Evolutionary conservation across 345 rosid species (phyloP).

Genomic region (Brassica nigra): DNA sequence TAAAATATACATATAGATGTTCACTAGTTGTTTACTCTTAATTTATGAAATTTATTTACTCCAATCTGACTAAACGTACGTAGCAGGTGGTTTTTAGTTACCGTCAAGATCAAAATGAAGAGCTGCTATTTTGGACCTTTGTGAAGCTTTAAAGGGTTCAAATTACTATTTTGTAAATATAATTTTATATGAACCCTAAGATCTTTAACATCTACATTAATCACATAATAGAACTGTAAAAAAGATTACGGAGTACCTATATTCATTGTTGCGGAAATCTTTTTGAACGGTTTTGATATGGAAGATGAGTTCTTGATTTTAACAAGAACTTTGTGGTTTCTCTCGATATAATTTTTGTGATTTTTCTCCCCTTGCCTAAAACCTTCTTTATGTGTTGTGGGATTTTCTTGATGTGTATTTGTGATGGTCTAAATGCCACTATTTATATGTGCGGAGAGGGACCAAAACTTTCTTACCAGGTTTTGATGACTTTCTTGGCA

Average conservation of each 20-base stretch:
- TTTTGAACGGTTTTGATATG: background rate
- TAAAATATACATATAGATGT: background rate
- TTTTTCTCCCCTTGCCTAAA: background rate
- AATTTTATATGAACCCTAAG: background rate
- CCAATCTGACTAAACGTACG: conserved; percentile 1
- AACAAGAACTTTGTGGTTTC: background rate
- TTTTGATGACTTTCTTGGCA: too few relatives aligned
- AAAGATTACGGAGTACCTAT: too few relatives aligned
- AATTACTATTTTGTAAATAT: background rate
- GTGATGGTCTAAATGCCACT: too few relatives aligned
- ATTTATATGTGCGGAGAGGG: too few relatives aligned
- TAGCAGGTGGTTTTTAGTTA: conserved; percentile 8
- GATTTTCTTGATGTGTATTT: too few relatives aligned
- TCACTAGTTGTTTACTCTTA: conserved; percentile 21
- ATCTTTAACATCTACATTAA: too few relatives aligned
- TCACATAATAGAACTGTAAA: too few relatives aligned
- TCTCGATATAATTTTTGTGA: too few relatives aligned
- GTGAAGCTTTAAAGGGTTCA: conserved; percentile 27
- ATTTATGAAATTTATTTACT: background rate
- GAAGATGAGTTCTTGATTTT: background rate
- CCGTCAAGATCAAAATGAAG: conserved; percentile 1
- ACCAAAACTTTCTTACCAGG: too few relatives aligned
- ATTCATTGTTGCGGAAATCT: too few relatives aligned
- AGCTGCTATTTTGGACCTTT: conserved; percentile 28
- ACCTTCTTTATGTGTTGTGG: too few relatives aligned